phyloP scores from a whole-genome alignment of 2,329 filamentous ascomycete genomes.

The Lasiodiplodia theobromae region DNA sequence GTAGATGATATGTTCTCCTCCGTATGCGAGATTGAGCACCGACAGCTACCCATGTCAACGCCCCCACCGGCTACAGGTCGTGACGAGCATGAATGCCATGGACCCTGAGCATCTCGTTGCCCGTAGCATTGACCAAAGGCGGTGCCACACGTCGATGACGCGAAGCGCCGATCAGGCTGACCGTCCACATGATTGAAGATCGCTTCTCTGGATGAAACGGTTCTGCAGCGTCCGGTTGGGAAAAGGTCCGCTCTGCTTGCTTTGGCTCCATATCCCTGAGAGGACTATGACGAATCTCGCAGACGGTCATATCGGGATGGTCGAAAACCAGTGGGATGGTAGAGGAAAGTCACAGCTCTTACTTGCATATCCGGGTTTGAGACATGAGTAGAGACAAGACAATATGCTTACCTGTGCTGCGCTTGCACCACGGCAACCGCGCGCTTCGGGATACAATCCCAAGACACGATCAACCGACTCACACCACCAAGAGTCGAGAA shows the following conservation, averaged over 20 bases:
- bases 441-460: neutral
- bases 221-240: constrained; percentile 1
- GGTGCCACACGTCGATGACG: constrained; percentile 13
- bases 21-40: neutral
- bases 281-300: neutral
- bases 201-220: constrained; percentile 16
- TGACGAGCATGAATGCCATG: neutral
- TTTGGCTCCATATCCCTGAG: neutral
- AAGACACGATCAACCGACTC: neutral
- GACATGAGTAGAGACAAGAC: neutral
- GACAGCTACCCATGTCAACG: neutral
- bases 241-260: neutral
- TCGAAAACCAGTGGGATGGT: neutral
- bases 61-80: neutral
- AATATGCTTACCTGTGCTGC: constrained; percentile 2
- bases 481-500: neutral
- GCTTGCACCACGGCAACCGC: neutral
- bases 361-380: neutral
- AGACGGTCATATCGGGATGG: neutral
- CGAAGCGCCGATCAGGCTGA: constrained; percentile 9
- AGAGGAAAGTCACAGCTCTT: neutral
- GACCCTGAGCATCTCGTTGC: constrained; percentile 8
- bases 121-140: constrained; percentile 4
- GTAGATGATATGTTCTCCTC: neutral
- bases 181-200: constrained; percentile 15